Percentiles rank a stretch among this genome's conserved stretches.
These are phyloP conservation scores for Solanum pimpinellifolium DNA, from an alignment of 257 asterid species.

Conservation along the genomic window DNA sequence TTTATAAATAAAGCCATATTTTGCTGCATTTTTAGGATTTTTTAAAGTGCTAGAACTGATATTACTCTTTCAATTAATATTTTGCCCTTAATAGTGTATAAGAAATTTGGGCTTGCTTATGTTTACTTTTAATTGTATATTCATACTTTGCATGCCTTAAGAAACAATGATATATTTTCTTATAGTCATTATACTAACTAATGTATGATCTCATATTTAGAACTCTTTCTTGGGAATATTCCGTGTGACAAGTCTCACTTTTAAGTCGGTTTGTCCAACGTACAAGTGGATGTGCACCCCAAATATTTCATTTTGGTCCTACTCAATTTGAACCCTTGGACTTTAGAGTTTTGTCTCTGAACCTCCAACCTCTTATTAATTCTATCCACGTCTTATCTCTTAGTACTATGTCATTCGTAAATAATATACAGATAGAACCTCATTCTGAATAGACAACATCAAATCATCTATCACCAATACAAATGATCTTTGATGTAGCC, in stretches of 20 bases:
- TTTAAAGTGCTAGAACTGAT: no score
- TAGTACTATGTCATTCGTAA: not conserved
- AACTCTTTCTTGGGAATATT: not conserved
- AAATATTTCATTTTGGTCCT: not conserved
- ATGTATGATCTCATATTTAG: not conserved
- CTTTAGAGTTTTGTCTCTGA: no score
- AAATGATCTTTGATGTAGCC: not conserved
- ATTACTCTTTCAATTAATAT: no score
- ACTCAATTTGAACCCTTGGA: not conserved
- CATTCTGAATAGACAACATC: no score
- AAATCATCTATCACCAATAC: not conserved
- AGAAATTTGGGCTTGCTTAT: no score
- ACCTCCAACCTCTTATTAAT: not conserved
- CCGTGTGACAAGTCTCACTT: accelerated
- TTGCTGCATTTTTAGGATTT: no score
- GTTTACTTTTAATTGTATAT: no score
- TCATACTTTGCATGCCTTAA: not conserved
- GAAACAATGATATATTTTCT: no score
- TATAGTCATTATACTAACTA: not conserved
- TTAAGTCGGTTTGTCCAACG: no score
- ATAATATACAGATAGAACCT: no score
- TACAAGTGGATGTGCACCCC: accelerated
- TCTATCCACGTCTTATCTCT: not conserved
- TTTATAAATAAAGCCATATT: no score
- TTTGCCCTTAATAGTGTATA: no score